phyloP scores from a whole-genome alignment of 2,329 filamentous ascomycete species.

The Trichoderma koningiopsis region DNA sequence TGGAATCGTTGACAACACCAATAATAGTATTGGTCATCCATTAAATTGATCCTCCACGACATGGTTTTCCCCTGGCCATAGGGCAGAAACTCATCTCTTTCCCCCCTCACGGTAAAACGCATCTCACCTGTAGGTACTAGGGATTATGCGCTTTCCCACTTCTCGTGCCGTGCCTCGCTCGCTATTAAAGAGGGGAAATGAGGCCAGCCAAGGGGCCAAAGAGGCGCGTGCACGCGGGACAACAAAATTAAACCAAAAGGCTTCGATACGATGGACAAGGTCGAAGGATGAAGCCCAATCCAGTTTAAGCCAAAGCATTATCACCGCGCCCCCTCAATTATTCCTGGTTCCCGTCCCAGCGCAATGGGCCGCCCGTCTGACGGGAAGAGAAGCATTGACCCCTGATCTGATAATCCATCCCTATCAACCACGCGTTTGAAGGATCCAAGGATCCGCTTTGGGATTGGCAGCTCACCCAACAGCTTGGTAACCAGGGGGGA shows the following conservation, averaged over 20 bases:
- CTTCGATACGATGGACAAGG: background rate
- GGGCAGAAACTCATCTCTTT: slow-evolving; percentile 3
- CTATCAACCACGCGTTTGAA: background rate
- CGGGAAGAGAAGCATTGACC: background rate
- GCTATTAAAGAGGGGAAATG: background rate
- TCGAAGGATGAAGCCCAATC: background rate
- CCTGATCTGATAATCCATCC: background rate
- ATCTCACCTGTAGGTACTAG: background rate
- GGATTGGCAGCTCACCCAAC: slow-evolving; percentile 9
- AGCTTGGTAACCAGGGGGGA: background rate
- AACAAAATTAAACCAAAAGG: background rate
- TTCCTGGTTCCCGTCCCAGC: slow-evolving; percentile 18
- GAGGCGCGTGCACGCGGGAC: background rate
- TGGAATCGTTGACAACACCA: background rate
- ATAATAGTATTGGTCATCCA: background rate
- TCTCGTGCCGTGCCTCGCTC: background rate
- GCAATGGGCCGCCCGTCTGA: slow-evolving; percentile 24
- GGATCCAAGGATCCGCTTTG: background rate
- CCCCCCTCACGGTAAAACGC: background rate
- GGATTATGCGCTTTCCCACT: background rate
- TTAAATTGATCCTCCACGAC: background rate
- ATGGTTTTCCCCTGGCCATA: background rate
- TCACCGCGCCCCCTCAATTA: background rate
- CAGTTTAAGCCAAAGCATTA: background rate
- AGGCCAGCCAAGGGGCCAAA: background rate